Conservation (phyloP, 108 stramenopile species). For the Pseudonitzschia multiseries region DNA sequence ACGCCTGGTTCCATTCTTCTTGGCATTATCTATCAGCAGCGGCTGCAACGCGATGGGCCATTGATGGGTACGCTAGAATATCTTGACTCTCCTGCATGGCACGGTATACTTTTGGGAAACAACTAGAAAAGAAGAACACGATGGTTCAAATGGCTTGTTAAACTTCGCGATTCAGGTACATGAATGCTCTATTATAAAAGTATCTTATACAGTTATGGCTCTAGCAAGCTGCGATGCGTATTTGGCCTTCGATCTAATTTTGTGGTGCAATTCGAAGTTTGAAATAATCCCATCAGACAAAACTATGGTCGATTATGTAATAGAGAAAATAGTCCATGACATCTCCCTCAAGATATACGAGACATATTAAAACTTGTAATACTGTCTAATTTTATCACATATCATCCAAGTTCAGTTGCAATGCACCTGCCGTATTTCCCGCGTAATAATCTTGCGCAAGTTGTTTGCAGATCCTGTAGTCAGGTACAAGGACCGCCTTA, state of each 20-base stretch:
- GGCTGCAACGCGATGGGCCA: conserved; percentile 41
- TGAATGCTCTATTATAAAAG: too few relatives aligned
- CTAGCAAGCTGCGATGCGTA: too few relatives aligned
- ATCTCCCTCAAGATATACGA: too few relatives aligned
- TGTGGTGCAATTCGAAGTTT: too few relatives aligned
- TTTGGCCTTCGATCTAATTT: too few relatives aligned
- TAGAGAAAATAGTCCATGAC: too few relatives aligned
- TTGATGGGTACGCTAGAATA: conserved; percentile 24
- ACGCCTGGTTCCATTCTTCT: conserved; percentile 40
- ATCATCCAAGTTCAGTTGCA: conserved; percentile 86
- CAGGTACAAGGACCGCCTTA: conserved; percentile 62
- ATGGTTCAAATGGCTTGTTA: too few relatives aligned
- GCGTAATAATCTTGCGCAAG: conserved; percentile 76
- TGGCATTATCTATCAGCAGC: conserved; percentile 49
- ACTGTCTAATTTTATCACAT: neutral
- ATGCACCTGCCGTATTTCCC: conserved; percentile 44
- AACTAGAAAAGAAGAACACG: too few relatives aligned
- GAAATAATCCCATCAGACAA: too few relatives aligned
- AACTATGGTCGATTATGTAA: too few relatives aligned
- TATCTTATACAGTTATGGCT: too few relatives aligned
- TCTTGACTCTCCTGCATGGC: neutral
- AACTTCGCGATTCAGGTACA: too few relatives aligned
- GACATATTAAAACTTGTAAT: neutral
- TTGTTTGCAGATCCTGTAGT: conserved; percentile 66
- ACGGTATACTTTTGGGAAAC: neutral